Evolutionary conservation across 208 protist species (phyloP), one percentile per base, ranked within the genome.

Genomic region (Trichomonas gallinae): DNA sequence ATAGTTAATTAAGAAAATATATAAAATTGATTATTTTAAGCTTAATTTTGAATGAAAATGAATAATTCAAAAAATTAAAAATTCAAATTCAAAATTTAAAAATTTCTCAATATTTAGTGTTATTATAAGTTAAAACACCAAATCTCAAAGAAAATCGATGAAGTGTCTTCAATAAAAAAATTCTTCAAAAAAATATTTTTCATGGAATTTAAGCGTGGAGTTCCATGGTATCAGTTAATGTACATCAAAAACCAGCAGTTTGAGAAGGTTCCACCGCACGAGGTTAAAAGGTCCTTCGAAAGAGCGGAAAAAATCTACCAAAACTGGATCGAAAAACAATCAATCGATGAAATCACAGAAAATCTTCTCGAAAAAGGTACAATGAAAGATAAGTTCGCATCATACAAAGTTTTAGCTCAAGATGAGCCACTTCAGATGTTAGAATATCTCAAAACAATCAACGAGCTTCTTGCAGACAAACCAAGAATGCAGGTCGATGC

Each of bases 391-490:
- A 93, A 93, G 38, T 93, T 51, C 26, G 42, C 87, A 38, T 42
- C 87, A 1, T 42, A 44, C 26, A 93, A 93, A 93, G 87, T 93
- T 93, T 93, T 40, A 34, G 44, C 34, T 93, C 87, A 93, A 93
- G 87, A 93, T 42, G 26, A 34, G 17, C 87, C 87, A 51, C 26
- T 93, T 51, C 11, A 48, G n/a, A 48, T 44, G 26, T 26, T 93
- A 0, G 36, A 93, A 42, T 26, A 93, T 51, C 44, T 93, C 26
- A 48, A 93, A 38, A 13, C 11, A 34, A 48, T 93, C 0, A 93
- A 93, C 31, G 87, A 93, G 31, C 11, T 51, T 9, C 17, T 93
- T 34, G 6, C 15, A 36, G 23, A 9, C 17, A 93, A 93, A 93
- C 87, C 87, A 51, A 23, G 87, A 51, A 17, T 51, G 13, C 40